Conservation (phyloP, 768 basidiomycete species). For the Podaxis sp. region DNA sequence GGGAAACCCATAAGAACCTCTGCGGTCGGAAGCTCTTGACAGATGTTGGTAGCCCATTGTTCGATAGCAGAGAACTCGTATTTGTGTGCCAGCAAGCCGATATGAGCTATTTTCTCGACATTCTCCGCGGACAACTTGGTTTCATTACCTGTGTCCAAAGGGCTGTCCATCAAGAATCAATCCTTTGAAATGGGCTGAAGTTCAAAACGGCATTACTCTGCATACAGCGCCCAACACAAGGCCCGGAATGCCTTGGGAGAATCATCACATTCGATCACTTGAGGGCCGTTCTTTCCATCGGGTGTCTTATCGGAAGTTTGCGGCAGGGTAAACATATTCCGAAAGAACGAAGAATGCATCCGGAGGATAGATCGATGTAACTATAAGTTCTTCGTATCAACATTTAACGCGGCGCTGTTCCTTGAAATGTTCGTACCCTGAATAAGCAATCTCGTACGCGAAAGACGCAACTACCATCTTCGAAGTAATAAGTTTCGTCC, state of each 20-base stretch:
- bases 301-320: background rate
- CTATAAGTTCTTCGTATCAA: background rate
- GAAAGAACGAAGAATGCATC: conserved; percentile 2
- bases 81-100: background rate
- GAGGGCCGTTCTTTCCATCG: too few relatives aligned
- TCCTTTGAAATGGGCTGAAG: background rate
- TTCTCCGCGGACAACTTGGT: background rate
- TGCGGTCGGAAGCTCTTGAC: background rate
- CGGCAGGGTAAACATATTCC: background rate
- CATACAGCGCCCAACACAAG: background rate
- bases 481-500: conserved; percentile 60
- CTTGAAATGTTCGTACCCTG: background rate
- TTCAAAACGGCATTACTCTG: background rate
- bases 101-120: background rate
- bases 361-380: conserved; percentile 30
- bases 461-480: conserved; percentile 67
- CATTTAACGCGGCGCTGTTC: background rate
- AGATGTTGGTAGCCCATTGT: background rate
- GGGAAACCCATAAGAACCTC: background rate
- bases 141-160: background rate
- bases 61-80: background rate
- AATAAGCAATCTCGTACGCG: conserved; percentile 63
- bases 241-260: conserved; percentile 1
- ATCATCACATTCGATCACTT: background rate
- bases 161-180: background rate